These are phyloP conservation scores for Psilocybe azurescens DNA, from an alignment of 768 basidiomycete genomes.

Conservation along the genomic window DNA sequence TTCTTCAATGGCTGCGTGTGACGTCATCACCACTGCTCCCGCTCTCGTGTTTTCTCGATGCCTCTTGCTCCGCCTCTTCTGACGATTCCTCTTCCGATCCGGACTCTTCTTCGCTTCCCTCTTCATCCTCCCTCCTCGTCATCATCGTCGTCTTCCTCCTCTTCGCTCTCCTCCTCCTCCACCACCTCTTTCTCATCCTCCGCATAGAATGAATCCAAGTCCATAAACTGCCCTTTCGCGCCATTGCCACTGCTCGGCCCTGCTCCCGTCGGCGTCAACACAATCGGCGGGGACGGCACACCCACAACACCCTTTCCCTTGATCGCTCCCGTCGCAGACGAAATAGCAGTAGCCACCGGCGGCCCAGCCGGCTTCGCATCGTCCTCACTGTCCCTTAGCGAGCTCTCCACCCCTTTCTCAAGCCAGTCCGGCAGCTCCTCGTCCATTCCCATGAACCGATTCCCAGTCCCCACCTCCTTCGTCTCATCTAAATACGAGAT, in stretches of 20 bases:
- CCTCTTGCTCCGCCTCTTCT: slow-evolving; percentile 14
- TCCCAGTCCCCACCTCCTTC: slow-evolving; percentile 61
- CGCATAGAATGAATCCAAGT: slow-evolving; percentile 82
- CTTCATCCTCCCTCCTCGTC: slow-evolving; percentile 24
- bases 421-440: slow-evolving; percentile 82
- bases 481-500: slow-evolving; percentile 48
- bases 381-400: slow-evolving; percentile 72
- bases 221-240: slow-evolving; percentile 52
- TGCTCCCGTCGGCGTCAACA: slow-evolving; percentile 59
- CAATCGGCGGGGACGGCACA: slow-evolving; percentile 48
- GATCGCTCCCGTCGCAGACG: slow-evolving; percentile 31
- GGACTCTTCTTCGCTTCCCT: slow-evolving; percentile 19
- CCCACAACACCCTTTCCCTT: slow-evolving; percentile 29
- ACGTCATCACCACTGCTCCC: slow-evolving; percentile 19
- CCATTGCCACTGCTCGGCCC: slow-evolving; percentile 47
- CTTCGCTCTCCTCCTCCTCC: slow-evolving; percentile 34
- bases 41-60: slow-evolving; percentile 13
- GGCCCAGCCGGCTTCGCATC: slow-evolving; percentile 42
- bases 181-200: slow-evolving; percentile 43
- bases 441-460: slow-evolving; percentile 54
- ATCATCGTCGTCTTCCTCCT: slow-evolving; percentile 31
- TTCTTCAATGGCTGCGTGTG: background rate
- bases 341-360: slow-evolving; percentile 44
- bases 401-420: slow-evolving; percentile 81
- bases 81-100: slow-evolving; percentile 18